A percentile compares a stretch with the other conserved stretches of the same genome.
phyloP scores from a whole-genome alignment of 2,329 filamentous ascomycete genomes.

The Fusarium mangiferae region DNA sequence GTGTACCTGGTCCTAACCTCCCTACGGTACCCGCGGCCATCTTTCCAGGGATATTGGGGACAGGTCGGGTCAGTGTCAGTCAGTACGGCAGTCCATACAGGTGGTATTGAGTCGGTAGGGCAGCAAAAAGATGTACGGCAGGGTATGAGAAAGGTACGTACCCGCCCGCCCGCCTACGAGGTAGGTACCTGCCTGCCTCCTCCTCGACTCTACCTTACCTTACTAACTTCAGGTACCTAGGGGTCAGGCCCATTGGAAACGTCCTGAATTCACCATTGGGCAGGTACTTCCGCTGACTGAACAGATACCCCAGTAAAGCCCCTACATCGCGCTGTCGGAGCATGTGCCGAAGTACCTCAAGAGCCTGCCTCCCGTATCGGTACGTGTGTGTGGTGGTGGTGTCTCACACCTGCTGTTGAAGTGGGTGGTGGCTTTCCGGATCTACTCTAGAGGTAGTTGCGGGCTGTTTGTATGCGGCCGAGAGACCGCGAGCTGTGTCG shows the following conservation, averaged over 20 bases:
- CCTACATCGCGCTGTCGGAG: not conserved
- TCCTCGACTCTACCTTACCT: not conserved
- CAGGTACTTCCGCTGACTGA: conserved; percentile 1
- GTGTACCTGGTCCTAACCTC: not conserved
- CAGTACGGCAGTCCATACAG: not conserved
- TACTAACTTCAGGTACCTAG: not conserved
- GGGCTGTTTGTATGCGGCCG: conserved; percentile 9
- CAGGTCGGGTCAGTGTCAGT: not conserved
- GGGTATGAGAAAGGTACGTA: not conserved
- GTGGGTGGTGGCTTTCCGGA: conserved; percentile 5
- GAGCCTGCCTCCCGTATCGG: not conserved
- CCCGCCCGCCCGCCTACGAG: not conserved
- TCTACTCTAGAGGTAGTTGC: conserved; percentile 3
- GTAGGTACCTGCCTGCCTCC: not conserved
- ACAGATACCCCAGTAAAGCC: not conserved
- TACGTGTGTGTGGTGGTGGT: not conserved
- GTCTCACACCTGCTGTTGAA: conserved; percentile 1
- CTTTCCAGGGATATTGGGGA: not conserved
- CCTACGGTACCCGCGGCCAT: not conserved
- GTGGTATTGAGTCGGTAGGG: not conserved
- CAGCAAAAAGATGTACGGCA: not conserved
- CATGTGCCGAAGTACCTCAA: not conserved
- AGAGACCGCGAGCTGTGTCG: not conserved
- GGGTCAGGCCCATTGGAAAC: not conserved
- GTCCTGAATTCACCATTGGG: not conserved